Conservation (phyloP, 208 protist genomes). For the Tetramitus jugosus region DNA sequence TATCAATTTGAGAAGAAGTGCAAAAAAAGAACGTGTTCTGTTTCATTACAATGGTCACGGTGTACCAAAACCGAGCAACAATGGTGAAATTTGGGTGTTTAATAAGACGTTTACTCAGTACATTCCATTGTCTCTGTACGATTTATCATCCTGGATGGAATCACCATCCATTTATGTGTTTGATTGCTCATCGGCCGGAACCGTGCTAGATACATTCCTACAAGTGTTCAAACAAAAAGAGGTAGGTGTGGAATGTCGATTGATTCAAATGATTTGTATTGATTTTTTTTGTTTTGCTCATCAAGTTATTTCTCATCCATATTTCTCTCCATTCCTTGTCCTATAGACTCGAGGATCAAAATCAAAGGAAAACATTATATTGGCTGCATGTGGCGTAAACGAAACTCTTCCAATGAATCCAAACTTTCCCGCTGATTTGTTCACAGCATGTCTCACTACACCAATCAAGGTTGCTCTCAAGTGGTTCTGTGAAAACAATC, state of each 20-base stretch:
- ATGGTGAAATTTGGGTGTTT: slow-evolving; percentile 98
- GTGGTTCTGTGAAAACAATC: slow-evolving; percentile 76
- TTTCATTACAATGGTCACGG: slow-evolving; percentile 99
- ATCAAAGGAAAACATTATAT: slow-evolving; percentile 77
- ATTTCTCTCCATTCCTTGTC: no score
- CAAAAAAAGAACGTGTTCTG: slow-evolving; percentile 80
- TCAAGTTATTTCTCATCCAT: no score
- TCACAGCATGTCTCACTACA: slow-evolving; percentile 97
- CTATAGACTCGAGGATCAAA: slow-evolving; percentile 17
- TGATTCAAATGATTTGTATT: no score
- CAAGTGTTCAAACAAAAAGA: slow-evolving; percentile 18
- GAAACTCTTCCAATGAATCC: slow-evolving; percentile 91
- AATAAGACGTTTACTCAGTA: slow-evolving; percentile 56
- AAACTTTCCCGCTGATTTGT: slow-evolving; percentile 93
- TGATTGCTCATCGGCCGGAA: slow-evolving; percentile 88
- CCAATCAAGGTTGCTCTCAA: slow-evolving; percentile 89
- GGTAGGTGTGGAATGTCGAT: not conserved
- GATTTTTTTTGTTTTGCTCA: not conserved
- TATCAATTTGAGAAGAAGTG: slow-evolving; percentile 54
- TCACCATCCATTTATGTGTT: slow-evolving; percentile 82
- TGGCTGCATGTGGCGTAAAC: slow-evolving; percentile 83
- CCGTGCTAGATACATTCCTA: slow-evolving; percentile 41
- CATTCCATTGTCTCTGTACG: slow-evolving; percentile 22
- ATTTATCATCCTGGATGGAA: slow-evolving; percentile 20
- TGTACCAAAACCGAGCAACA: slow-evolving; percentile 88